Evolutionary conservation across 2,329 filamentous ascomycete species (phyloP), one percentile per base, ranked within the genome.

Genomic region (Dothideomycetes sp.): DNA sequence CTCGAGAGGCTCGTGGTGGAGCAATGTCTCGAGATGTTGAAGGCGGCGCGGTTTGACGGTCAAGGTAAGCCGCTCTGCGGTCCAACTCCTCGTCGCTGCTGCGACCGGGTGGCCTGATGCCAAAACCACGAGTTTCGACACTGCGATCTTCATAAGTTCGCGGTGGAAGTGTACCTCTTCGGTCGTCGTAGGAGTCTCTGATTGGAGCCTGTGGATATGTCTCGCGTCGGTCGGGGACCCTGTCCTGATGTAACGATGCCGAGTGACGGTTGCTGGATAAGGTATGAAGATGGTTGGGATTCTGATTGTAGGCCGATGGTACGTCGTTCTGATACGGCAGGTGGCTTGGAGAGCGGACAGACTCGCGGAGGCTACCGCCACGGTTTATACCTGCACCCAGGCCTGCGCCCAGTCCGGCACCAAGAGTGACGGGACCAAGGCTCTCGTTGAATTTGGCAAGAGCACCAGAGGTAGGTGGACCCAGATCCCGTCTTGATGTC

Each of bases 381-480:
- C 39, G 30, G 14, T 37, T 41, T 14, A 12, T 27, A 27, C 22
- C 22, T 27, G 22, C 22, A 27, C 7, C 12, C 22, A 5, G 38
- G 3, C 60, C 59, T 4, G 69, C 60, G 19, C 66, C 54, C 4
- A 59, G 40, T 7, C 22, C 22, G 22, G 22, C 22, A 12, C 22
- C 22, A 27, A 27, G 22, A 12, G 50, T 52, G 22, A 60, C 59
- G 4, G 69, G 60, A 19, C 66, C 54, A 5, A 59, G 40, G 12
- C 50, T 52, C 42, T 72, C 64, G 48, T 73, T 73, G 46, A 84
- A 73, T 59, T 76, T 82, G 49, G 85, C 81, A 47, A 86, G 76
- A 0, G 79, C 81, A 49, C 80, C 69, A 3, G 77, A 83, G 4
- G 78, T 75, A 4, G 79, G 79, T 8, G 83, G 82, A 2, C 60